Conservation (phyloP, 306 rosid genomes). For the Cicer bijugum region DNA sequence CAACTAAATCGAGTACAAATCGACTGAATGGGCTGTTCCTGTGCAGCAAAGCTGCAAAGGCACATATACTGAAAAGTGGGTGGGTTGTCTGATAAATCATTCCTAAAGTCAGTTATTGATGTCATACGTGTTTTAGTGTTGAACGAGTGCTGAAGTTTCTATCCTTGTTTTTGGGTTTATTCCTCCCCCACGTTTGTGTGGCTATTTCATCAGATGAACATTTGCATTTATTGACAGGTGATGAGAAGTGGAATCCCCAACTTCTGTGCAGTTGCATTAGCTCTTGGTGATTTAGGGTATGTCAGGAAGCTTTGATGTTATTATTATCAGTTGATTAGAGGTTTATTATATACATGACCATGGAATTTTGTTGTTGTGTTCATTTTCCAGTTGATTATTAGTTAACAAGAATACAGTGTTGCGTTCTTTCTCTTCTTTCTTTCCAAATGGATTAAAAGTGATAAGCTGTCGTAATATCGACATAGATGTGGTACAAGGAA, state of each 20-base stretch:
- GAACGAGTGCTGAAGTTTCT: slow-evolving; percentile 25
- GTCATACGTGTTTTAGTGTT: slow-evolving; percentile 10
- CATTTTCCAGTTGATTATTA: slow-evolving; percentile 12
- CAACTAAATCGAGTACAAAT: slow-evolving; percentile 24
- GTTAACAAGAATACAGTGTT: slow-evolving; percentile 11
- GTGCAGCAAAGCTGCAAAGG: neutral
- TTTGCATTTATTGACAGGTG: slow-evolving; percentile 64
- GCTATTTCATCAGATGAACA: slow-evolving; percentile 11
- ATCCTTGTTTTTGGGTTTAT: slow-evolving; percentile 2
- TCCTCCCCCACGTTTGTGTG: slow-evolving; percentile 10
- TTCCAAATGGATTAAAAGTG: slow-evolving; percentile 28
- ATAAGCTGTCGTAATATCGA: slow-evolving; percentile 15
- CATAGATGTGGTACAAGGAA: slow-evolving; percentile 27
- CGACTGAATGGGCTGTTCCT: slow-evolving; percentile 23
- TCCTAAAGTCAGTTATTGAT: neutral
- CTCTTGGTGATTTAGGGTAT: slow-evolving; percentile 92
- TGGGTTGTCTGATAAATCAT: slow-evolving; percentile 27
- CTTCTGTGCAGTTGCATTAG: slow-evolving; percentile 97
- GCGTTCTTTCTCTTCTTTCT: neutral
- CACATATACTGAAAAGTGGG: slow-evolving; percentile 12
- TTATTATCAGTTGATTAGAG: slow-evolving; percentile 34
- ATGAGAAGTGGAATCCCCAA: slow-evolving; percentile 97
- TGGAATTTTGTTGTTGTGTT: neutral
- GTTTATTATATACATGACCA: slow-evolving; percentile 29
- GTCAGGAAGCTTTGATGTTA: slow-evolving; percentile 47